A percentile compares a stretch with the other conserved stretches of the same genome.
phyloP scores from a whole-genome alignment of 2,329 filamentous ascomycete species.

The Paraphaeosphaeria sporulosa region DNA sequence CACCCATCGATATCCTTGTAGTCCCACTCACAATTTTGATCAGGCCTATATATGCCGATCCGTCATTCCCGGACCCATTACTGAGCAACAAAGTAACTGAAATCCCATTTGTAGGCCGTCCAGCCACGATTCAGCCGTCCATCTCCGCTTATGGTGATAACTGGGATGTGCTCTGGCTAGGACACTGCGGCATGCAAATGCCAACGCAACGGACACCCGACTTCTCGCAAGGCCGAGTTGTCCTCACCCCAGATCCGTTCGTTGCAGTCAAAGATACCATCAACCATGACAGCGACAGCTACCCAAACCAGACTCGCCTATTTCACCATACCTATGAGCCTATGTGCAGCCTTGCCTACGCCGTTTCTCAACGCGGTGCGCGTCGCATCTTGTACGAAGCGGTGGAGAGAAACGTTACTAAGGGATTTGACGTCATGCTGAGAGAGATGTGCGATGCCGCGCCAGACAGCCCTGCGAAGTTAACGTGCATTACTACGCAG shows the following conservation, averaged over 20 bases:
- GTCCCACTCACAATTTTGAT: not conserved
- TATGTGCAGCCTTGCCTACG: constrained; percentile 21
- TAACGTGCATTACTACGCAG: constrained; percentile 14
- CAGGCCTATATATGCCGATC: constrained; percentile 15
- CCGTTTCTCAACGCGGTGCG: constrained; percentile 20
- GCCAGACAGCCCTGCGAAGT: not conserved
- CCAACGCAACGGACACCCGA: not conserved
- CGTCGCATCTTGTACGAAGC: constrained; percentile 21
- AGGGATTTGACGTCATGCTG: constrained; percentile 46
- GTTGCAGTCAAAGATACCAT: constrained; percentile 10
- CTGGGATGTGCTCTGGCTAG: constrained; percentile 49
- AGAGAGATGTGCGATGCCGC: constrained; percentile 40
- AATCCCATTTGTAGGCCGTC: not conserved
- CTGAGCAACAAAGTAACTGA: not conserved
- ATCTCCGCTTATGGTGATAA: constrained; percentile 40
- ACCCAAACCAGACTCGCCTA: constrained; percentile 18
- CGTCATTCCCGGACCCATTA: constrained; percentile 15
- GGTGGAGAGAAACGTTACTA: constrained; percentile 8
- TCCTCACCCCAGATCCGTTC: constrained; percentile 13
- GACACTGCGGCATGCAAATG: constrained; percentile 40
- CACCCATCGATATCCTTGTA: not conserved
- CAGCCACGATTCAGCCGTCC: constrained; percentile 16
- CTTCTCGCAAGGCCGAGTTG: constrained; percentile 14
- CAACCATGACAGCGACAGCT: constrained; percentile 11
- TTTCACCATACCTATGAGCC: constrained; percentile 17